These are phyloP conservation scores for Vinca major DNA, from an alignment of 305 asterid genomes.

Conservation along the genomic window DNA sequence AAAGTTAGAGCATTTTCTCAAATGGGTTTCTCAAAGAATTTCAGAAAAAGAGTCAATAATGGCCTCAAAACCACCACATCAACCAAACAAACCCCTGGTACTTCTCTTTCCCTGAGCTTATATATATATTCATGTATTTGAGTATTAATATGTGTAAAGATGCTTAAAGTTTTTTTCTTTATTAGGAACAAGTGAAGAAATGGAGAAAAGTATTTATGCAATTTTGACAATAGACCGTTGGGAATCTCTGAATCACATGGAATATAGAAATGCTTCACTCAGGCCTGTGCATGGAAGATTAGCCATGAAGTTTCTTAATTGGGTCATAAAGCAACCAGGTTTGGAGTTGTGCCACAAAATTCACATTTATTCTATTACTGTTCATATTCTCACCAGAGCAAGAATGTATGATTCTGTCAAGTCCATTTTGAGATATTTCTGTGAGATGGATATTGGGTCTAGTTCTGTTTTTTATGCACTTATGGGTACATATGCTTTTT, in stretches of 20 bases:
- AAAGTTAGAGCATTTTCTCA: constrained; percentile 13
- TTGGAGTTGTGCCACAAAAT: constrained; percentile 49
- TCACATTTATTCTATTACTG: constrained; percentile 65
- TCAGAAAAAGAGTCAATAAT: background rate
- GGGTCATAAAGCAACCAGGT: constrained; percentile 75
- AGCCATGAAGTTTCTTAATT: constrained; percentile 72
- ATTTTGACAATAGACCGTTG: constrained; percentile 76
- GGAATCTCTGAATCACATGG: constrained; percentile 82
- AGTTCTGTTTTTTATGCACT: constrained; percentile 46
- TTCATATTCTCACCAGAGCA: constrained; percentile 74
- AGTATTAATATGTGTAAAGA: background rate
- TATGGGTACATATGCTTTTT: constrained; percentile 61
- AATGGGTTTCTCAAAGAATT: constrained; percentile 2
- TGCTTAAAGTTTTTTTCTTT: constrained; percentile 13
- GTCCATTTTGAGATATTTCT: constrained; percentile 38
- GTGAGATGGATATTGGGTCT: constrained; percentile 37
- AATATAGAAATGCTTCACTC: constrained; percentile 46
- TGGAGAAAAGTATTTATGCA: constrained; percentile 47
- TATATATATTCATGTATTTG: background rate
- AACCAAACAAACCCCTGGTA: constrained; percentile 8
- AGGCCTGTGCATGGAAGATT: constrained; percentile 77
- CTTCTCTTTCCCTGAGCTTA: background rate
- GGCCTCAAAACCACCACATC: constrained; percentile 5
- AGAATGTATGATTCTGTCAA: constrained; percentile 65
- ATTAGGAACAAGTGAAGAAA: constrained; percentile 37